Percentiles rank a stretch among this genome's conserved stretches.
These are phyloP conservation scores for Cynanchum wilfordii DNA, from an alignment of 257 asterid species.

Conservation along the genomic window DNA sequence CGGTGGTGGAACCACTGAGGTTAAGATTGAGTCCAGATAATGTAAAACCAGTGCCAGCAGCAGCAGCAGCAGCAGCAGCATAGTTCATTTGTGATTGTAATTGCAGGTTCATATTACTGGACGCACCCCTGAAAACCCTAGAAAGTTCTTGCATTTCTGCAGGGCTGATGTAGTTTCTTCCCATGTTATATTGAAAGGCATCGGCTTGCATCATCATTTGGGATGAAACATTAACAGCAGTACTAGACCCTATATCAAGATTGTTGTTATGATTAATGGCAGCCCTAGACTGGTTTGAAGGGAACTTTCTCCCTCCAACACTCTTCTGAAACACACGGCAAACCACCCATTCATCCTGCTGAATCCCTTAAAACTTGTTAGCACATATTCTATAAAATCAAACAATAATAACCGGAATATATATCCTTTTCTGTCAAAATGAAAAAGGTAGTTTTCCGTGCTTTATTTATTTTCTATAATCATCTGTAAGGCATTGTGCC, in stretches of 20 bases:
- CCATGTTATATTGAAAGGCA: conserved; percentile 38
- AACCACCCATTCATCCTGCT: conserved; percentile 98
- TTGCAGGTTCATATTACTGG: conserved; percentile 41
- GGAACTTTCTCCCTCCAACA: conserved; percentile 57
- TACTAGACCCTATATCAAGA: conserved; percentile 36
- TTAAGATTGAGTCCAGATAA: conserved; percentile 71
- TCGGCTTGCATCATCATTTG: conserved; percentile 45
- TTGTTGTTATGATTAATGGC: conserved; percentile 44
- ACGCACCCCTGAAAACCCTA: conserved; percentile 30
- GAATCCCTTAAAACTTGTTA: conserved; percentile 9
- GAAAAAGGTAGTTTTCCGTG: too few species aligned
- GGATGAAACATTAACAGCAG: conserved; percentile 25
- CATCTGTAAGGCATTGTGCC: too few species aligned
- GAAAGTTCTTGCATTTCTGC: conserved; percentile 57
- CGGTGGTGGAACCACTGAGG: conserved; percentile 41
- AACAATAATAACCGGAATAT: too few species aligned
- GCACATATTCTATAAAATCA: not conserved
- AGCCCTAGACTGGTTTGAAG: conserved; percentile 50
- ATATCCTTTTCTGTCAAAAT: too few species aligned
- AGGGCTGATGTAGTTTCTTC: conserved; percentile 43
- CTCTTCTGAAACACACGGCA: conserved; percentile 90
- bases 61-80: not conserved
- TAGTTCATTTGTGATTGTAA: conserved; percentile 46
- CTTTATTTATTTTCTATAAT: too few species aligned
- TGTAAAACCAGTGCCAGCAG: conserved; percentile 43